These are phyloP conservation scores for Yamadazyma sp. DNA, from an alignment of 805 yeast species.

Conservation along the genomic window DNA sequence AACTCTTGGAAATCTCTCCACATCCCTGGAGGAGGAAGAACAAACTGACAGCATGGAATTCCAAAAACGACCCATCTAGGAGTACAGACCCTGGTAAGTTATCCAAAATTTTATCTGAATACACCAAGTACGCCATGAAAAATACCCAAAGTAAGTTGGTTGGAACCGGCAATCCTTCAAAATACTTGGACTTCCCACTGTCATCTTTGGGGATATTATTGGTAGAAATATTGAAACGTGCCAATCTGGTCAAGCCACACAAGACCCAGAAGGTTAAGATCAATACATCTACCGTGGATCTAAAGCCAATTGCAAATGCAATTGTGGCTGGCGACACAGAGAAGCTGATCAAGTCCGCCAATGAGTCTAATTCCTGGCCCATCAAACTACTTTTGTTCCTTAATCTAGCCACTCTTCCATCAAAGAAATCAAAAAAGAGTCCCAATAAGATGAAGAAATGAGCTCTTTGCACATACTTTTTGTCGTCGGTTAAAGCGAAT, in stretches of 20 bases:
- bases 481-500: slow-evolving; percentile 67
- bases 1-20: slow-evolving; percentile 85
- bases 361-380: slow-evolving; percentile 97
- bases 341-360: slow-evolving; percentile 92
- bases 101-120: slow-evolving; percentile 46
- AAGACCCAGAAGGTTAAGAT: slow-evolving; percentile 80
- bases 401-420: slow-evolving; percentile 94
- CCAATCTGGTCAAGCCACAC: slow-evolving; percentile 91
- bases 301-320: slow-evolving; percentile 89
- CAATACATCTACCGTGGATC: slow-evolving; percentile 76
- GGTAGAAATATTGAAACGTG: slow-evolving; percentile 93
- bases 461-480: slow-evolving; percentile 80
- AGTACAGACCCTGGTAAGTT: slow-evolving; percentile 66
- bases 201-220: slow-evolving; percentile 88
- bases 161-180: slow-evolving; percentile 97
- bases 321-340: slow-evolving; percentile 95
- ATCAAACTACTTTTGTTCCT: slow-evolving; percentile 87
- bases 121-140: slow-evolving; percentile 68
- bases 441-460: slow-evolving; percentile 89
- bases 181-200: slow-evolving; percentile 82
- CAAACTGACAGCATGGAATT: slow-evolving; percentile 69
- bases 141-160: slow-evolving; percentile 74
- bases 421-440: slow-evolving; percentile 92
- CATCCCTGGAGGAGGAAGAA: slow-evolving; percentile 80
- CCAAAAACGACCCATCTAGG: slow-evolving; percentile 56